Percentiles rank a stretch among this genome's conserved stretches.
phyloP scores from a whole-genome alignment of 1,284 basidiomycete genomes.

The Cryptococcus jaspeensis region DNA sequence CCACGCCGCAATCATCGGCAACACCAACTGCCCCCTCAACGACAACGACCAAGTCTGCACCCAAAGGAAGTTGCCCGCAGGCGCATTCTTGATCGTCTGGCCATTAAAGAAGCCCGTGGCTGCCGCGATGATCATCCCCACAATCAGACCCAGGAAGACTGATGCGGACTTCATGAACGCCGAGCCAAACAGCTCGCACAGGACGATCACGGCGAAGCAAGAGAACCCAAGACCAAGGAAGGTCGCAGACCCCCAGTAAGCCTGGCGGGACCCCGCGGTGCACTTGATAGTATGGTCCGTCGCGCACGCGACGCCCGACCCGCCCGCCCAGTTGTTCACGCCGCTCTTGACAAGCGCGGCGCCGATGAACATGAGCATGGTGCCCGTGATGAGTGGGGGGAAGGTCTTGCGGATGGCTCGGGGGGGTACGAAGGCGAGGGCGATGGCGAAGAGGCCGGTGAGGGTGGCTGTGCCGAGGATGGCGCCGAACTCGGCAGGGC shows the following conservation, averaged over 20 bases:
- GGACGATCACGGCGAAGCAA: constrained; percentile 26
- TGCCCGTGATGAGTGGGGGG: constrained; percentile 36
- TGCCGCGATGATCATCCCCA: constrained; percentile 34
- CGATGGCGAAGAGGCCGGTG: constrained; percentile 34
- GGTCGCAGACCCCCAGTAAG: constrained; percentile 30
- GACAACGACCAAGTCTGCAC: constrained; percentile 27
- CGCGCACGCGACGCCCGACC: constrained; percentile 23
- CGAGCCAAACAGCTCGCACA: constrained; percentile 37
- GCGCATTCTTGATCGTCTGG: constrained; percentile 22
- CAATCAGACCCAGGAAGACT: constrained; percentile 36
- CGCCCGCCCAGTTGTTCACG: constrained; percentile 40
- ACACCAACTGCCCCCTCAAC: constrained; percentile 31
- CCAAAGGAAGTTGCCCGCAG: constrained; percentile 34
- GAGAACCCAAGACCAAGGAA: constrained; percentile 36
- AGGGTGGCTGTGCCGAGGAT: constrained; percentile 31
- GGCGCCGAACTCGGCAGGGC: constrained; percentile 33
- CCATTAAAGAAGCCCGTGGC: constrained; percentile 34
- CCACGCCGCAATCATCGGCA: constrained; percentile 38
- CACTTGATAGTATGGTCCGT: constrained; percentile 30
- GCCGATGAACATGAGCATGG: constrained; percentile 37
- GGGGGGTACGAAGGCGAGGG: constrained; percentile 34
- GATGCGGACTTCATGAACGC: constrained; percentile 38
- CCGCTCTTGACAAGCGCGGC: constrained; percentile 30
- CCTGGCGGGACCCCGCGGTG: constrained; percentile 13
- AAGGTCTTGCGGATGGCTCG: constrained; percentile 31